Percentiles rank a stretch among this genome's conserved stretches.
Evolutionary conservation across 495 filamentous ascomycete genomes (phyloP).

Genomic region (Clavariopsis aquatica): DNA sequence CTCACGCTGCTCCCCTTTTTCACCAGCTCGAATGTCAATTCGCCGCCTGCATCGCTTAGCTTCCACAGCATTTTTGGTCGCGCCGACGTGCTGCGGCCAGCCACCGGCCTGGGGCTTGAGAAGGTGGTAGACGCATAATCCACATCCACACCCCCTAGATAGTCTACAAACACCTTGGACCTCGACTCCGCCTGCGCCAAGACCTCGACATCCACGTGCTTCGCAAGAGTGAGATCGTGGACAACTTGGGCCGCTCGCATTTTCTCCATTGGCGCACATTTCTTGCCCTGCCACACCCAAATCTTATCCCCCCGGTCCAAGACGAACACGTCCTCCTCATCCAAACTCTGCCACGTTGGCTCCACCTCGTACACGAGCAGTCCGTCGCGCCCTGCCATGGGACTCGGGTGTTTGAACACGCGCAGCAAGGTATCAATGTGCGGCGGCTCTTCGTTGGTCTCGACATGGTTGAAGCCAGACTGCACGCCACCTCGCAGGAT

Average conservation of each 20-base stretch:
- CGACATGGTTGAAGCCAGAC: constrained; percentile 62
- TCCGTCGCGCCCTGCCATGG: constrained; percentile 49
- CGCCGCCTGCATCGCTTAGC: constrained; percentile 57
- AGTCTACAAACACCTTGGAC: constrained; percentile 53
- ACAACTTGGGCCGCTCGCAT: constrained; percentile 64
- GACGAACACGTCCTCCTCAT: constrained; percentile 64
- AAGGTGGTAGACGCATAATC: constrained; percentile 36
- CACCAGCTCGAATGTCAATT: constrained; percentile 55
- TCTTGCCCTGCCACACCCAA: constrained; percentile 66
- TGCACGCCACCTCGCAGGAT: constrained; percentile 60
- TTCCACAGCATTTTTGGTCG: constrained; percentile 54
- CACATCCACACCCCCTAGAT: constrained; percentile 56
- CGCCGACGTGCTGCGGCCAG: constrained; percentile 12
- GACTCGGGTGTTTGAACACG: constrained; percentile 55
- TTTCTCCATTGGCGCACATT: constrained; percentile 66
- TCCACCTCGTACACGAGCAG: constrained; percentile 64
- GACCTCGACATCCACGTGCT: constrained; percentile 63
- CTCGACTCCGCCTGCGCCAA: constrained; percentile 59
- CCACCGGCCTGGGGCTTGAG: constrained; percentile 47
- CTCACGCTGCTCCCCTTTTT: constrained; percentile 51
- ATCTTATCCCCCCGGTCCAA: constrained; percentile 61
- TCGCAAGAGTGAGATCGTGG: constrained; percentile 61
- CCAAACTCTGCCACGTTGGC: constrained; percentile 60
- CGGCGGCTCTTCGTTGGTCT: constrained; percentile 44
- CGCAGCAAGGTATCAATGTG: constrained; percentile 55